Base-by-base conservation (phyloP, 129 eudicot genomes). In the Glebionis coronaria region DNA sequence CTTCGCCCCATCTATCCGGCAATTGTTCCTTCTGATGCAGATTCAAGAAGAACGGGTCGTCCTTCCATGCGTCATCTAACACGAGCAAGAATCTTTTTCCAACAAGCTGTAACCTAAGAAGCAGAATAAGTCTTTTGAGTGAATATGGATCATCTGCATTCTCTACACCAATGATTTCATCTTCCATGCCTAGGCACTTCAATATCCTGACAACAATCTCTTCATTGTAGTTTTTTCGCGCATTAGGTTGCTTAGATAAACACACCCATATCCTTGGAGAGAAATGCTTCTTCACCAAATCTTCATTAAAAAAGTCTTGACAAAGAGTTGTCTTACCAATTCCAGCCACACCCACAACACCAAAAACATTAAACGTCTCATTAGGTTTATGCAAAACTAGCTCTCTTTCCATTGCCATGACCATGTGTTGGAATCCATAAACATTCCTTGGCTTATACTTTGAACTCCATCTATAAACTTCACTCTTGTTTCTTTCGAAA, bases 191-290 rank as follows among this genome's bases (percentile, higher is more conserved):
- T n/a, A 82, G 56, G 53, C 78, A 44, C 18, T 50, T 49, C 15
- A 77, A 51, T 4, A 82, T 78, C 68, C 86, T 82, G n/a, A 58
- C 61, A 44, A 78, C 77, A 29, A 65, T 61, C 53, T 78, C 86
- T 49, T 65, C 58, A 12, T 20, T 50, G 38, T 74, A 54, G 47
- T 70, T 65, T 0, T 20, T 2, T 3, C 29, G 40, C 12, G 47
- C 75, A 9, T 47, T 45, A 0, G 70, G 44, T 29, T 71, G 77
- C 12, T 64, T 76, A 0, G 90, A 84, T 75, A 81, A 47, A 54
- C 90, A 84, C 0, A 81, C 90, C 90, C 90, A 84, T 4, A 81
- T 68, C 29, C 84, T 72, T 6, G 83, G 84, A 31, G 38, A 61
- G 51, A 78, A 84, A 16, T 61, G 46, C 6, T 76, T 18, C 49